Percentiles rank a stretch among this genome's conserved stretches.
These are phyloP conservation scores for Paraleonurus japonicus DNA, from an alignment of 257 asterid genomes.

Conservation along the genomic window DNA sequence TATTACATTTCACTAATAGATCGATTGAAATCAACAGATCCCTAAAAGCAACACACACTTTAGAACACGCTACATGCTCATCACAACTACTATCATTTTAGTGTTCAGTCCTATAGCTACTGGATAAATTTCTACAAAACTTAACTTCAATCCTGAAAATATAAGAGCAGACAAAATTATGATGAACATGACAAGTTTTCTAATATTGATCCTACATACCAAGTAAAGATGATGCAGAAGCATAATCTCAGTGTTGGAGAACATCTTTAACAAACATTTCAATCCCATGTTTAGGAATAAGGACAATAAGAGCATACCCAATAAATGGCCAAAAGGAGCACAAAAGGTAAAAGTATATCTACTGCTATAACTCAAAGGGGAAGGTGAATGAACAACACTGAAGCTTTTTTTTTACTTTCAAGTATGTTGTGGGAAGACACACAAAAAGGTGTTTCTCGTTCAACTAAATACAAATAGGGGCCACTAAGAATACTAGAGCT, in stretches of 20 bases:
- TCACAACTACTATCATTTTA: not conserved
- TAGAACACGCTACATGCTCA: not conserved
- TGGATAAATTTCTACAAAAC: not conserved
- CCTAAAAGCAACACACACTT: not conserved
- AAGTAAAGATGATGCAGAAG: not conserved
- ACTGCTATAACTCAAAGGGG: not conserved
- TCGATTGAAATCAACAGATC: not conserved
- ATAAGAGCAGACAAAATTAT: not conserved
- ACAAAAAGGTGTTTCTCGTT: not conserved
- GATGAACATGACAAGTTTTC: not conserved
- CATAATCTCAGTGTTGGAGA: not conserved
- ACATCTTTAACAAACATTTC: constrained; percentile 3
- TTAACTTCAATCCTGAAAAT: not conserved
- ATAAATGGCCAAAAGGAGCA: not conserved
- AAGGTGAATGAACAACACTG: not conserved
- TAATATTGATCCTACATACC: not conserved
- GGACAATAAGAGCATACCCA: not conserved
- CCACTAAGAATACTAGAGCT: not conserved
- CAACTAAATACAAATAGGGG: not conserved
- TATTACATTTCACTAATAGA: constrained; percentile 14
- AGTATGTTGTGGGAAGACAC: not conserved
- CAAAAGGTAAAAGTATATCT: not conserved
- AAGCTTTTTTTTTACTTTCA: not conserved
- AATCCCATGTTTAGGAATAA: not conserved
- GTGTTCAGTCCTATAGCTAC: not conserved